phyloP scores from a whole-genome alignment of 768 basidiomycete species.

The Dioszegia aurantiaca region DNA sequence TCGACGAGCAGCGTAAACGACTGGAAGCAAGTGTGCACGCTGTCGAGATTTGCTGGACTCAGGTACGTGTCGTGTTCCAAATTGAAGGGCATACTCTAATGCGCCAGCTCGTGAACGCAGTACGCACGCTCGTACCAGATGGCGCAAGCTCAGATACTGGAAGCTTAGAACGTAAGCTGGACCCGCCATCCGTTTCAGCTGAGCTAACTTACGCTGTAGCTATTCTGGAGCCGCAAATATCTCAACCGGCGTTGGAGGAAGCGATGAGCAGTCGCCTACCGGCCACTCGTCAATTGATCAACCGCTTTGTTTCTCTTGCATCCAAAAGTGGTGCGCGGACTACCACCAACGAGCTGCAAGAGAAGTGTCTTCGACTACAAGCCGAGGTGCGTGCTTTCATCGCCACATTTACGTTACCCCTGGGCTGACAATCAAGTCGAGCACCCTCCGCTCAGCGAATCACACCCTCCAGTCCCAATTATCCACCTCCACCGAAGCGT shows the following conservation, averaged over 20 bases:
- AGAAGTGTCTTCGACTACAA: slow-evolving; percentile 26
- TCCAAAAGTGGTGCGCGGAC: slow-evolving; percentile 17
- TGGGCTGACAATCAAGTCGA: slow-evolving; percentile 15
- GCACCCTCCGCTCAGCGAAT: slow-evolving; percentile 21
- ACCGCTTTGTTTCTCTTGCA: slow-evolving; percentile 26
- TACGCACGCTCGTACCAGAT: slow-evolving; percentile 30
- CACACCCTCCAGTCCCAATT: slow-evolving; percentile 32
- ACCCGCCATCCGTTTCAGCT: too few species aligned
- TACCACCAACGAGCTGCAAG: slow-evolving; percentile 29
- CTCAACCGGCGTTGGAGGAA: slow-evolving; percentile 28
- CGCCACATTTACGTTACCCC: not conserved
- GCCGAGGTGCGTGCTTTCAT: slow-evolving; percentile 21
- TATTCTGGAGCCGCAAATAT: slow-evolving; percentile 25
- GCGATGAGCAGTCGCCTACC: slow-evolving; percentile 36
- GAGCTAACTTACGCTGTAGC: slow-evolving; percentile 25
- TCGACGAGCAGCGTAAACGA: slow-evolving; percentile 37
- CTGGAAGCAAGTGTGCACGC: slow-evolving; percentile 41
- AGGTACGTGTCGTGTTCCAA: slow-evolving; percentile 23
- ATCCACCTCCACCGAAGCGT: slow-evolving; percentile 17
- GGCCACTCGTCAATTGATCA: slow-evolving; percentile 28
- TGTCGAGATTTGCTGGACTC: slow-evolving; percentile 47
- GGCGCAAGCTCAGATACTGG: slow-evolving; percentile 8
- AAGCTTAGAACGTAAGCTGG: slow-evolving; percentile 39
- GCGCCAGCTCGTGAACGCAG: slow-evolving; percentile 34
- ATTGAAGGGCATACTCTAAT: not conserved